Evolutionary conservation across 1,284 basidiomycete genomes (phyloP), one percentile per base, ranked within the genome.

Genomic region (Ceratobasidium sp.): DNA sequence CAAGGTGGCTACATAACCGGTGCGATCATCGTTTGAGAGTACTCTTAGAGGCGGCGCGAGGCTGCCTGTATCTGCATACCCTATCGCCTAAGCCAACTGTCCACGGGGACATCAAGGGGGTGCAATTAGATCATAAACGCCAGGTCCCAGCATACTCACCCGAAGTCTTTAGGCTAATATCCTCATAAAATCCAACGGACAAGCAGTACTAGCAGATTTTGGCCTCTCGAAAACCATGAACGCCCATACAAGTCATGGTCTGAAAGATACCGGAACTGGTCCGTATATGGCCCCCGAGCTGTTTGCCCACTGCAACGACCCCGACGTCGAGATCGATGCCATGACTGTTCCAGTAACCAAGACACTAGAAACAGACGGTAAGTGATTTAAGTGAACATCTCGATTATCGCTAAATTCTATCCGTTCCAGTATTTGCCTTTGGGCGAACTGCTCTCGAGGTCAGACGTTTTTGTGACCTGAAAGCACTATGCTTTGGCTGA

Each of bases 201-300:
- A 45, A 21, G 59, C 71, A 1, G 61, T 72, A 36, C 45, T 72
- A 26, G 26, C 71, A 2, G 71, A 72, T 21, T 72, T 72, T 65
- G 71, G 71, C 28, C 60, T 72, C 2, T 72, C 71, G 32, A 60
- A 61, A 30, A 64, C 61, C 10, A 60, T 72, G 26, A 61, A 72
- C 41, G 71, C 59, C 14, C 59, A 46, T 39, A 60, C 61, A 21
- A 57, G 64, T n/a, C 53, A 53, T 34, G 64, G 48, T 21, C 53
- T 67, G 18, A 67, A 52, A 41, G 53, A 67, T 32, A 67, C 64
- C 12, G 50, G 53, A 14, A 67, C 59, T 14, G 59, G 59, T 12
- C 59, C 65, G 23, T 57, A 57, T 39, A 55, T 55, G 52, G 43
- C 48, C 10, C 52, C 43, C n/a, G 65, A 46, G 23, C 52, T 70